These are phyloP conservation scores for Cephalotrichum gorgonifer DNA, from an alignment of 2,329 filamentous ascomycete species.

Conservation along the genomic window DNA sequence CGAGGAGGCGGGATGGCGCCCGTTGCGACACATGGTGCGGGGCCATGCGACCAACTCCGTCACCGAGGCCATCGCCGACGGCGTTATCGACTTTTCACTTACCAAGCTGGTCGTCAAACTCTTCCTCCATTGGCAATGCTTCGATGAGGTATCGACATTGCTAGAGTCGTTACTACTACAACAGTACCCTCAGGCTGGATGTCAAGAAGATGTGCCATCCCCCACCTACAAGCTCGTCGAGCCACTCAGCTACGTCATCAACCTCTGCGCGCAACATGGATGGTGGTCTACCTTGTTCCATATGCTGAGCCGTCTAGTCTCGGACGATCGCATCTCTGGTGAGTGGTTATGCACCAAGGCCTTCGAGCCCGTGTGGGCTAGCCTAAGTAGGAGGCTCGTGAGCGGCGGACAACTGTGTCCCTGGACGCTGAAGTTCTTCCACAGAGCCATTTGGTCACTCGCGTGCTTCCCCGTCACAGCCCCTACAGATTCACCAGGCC, in stretches of 20 bases:
- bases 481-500: neutral
- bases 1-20: conserved; percentile 18
- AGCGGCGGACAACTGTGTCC: neutral
- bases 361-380: conserved; percentile 8
- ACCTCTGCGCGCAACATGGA: conserved; percentile 7
- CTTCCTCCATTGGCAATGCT: conserved; percentile 15
- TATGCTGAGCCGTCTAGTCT: conserved; percentile 3
- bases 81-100: conserved; percentile 13
- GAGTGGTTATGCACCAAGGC: conserved; percentile 8
- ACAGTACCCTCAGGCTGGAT: conserved; percentile 3
- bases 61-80: conserved; percentile 17
- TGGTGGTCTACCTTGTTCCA: conserved; percentile 6
- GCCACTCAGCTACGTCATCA: neutral
- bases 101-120: conserved; percentile 17
- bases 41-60: conserved; percentile 19
- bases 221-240: conserved; percentile 2
- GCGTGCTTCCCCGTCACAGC: neutral
- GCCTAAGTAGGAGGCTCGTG: conserved; percentile 4
- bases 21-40: conserved; percentile 20
- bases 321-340: conserved; percentile 1
- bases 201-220: conserved; percentile 1
- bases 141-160: conserved; percentile 14
- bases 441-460: conserved; percentile 4
- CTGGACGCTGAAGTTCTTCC: conserved; percentile 8
- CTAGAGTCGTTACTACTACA: conserved; percentile 1